Base-by-base conservation (phyloP, 2,329 filamentous ascomycete species). In the Colletotrichum tanaceti region DNA sequence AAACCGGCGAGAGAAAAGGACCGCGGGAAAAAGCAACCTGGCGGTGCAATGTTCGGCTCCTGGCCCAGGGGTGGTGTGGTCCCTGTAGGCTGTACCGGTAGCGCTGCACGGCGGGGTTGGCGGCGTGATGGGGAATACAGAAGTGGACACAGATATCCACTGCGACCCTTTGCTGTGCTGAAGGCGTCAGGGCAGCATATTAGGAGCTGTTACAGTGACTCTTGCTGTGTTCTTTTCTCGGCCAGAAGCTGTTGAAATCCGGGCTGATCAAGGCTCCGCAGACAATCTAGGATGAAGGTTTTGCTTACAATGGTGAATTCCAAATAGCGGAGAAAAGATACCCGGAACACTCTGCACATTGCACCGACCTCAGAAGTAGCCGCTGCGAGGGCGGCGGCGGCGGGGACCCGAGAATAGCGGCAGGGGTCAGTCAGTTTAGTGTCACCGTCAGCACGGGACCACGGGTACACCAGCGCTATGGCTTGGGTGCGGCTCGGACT, bases 351-450 rank as follows among this genome's bases (percentile, higher is more conserved):
- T 50, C 43, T 62, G 59, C 14, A 55, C 16, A 59, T 63, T 44
- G 18, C 58, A 62, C 58, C 58, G 24, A 52, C 20, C 43, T n/a
- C 58, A n/a, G 16, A 35, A 46, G 28, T 32, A 50, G 52, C 52
- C n/a, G 44, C 43, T 63, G 38, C 38, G 1, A 32, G 28, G 5
- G 28, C 6, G 2, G 24, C 6, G 2, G 24, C 46, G 2, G 49
- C 39, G 13, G 44, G 20, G 50, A 18, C n/a, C 52, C 20, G 50
- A 66, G 18, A 43, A 32, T 32, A 32, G 43, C 35, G 50, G 32
- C 43, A 32, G 43, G 38, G 22, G 43, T 35, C 35, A 28, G 43
- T 35, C 35, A 28, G 38, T 10, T 32, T 52, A 39, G 44, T 13
- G 49, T 44, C 22, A 58, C 20, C 9, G 32, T 35, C 38, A 9